phyloP scores from a whole-genome alignment of 495 filamentous ascomycete species.

The Hypoxylon trugodes region DNA sequence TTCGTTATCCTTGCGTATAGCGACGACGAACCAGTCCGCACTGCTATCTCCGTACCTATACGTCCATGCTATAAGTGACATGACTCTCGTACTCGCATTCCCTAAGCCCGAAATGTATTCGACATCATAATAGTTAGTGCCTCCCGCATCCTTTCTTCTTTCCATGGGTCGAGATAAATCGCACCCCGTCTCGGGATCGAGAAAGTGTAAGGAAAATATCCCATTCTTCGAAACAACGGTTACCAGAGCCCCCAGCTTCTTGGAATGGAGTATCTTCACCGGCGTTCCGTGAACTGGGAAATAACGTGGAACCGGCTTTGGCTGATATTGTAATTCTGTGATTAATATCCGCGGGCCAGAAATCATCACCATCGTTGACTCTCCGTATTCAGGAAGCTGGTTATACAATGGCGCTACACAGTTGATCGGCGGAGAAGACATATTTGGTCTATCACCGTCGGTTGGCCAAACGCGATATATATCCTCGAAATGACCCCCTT shows the following conservation, averaged over 20 bases:
- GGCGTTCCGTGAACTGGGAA: constrained; percentile 60
- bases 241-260: constrained; percentile 59
- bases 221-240: constrained; percentile 54
- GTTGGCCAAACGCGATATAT: constrained; percentile 51
- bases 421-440: constrained; percentile 42
- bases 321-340: constrained; percentile 55
- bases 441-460: constrained; percentile 45
- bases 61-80: constrained; percentile 56
- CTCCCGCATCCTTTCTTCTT: constrained; percentile 34
- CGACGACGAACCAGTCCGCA: constrained; percentile 54
- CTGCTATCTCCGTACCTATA: constrained; percentile 47
- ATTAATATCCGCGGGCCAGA: constrained; percentile 58
- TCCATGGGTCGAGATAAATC: constrained; percentile 53
- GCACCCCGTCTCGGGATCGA: constrained; percentile 57
- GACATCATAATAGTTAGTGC: constrained; percentile 23
- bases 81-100: constrained; percentile 48
- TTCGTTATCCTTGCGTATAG: constrained; percentile 46
- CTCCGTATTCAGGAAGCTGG: constrained; percentile 33
- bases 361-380: constrained; percentile 49
- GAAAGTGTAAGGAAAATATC: constrained; percentile 52
- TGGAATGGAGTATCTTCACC: constrained; percentile 62
- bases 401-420: constrained; percentile 43
- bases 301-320: constrained; percentile 61
- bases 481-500: constrained; percentile 22
- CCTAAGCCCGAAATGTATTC: constrained; percentile 55